Base-by-base conservation (phyloP, 257 asterid genomes). In the Orobanche coerulescens region DNA sequence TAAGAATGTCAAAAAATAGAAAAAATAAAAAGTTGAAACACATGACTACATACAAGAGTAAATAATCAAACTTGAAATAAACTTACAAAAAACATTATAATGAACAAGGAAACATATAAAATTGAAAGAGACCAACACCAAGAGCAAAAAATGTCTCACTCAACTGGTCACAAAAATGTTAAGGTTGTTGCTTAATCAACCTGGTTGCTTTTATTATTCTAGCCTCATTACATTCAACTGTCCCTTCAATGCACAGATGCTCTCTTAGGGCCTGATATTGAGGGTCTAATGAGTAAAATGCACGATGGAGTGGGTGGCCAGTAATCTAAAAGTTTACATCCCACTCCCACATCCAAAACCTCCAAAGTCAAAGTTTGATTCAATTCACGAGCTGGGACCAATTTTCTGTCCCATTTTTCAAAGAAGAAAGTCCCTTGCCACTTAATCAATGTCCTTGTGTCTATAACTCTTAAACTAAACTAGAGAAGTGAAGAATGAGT, bases 401-500 rank as follows among this genome's bases (percentile, higher is more conserved):
- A 20, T 36, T 25, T 43, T 39, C 6, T 25, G 1, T 16, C 11
- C 18, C 7, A 14, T 12, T 2, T n/a, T 22, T 19, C 48, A 48
- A 30, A 49, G 20, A n/a, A 18, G 8, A 64, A 30, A 30, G n/a
- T 23, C 34, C 22, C 3, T 20, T 25, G 18, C 4, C 47, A 34
- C 34, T 49, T 63, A 6, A 15, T 19, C 50, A 31, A 49, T 23
- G 12, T 33, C 11, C 16, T 63, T 61, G 39, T 23, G 14, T 24
- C 30, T 20, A 39, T 4, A 22, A 19, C 15, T 20, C 23, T 19
- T 48, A 47, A 31, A 13, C 31, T 18, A 31, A 16, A 30, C 67
- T 63, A 64, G 20, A 15, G 22, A 30, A 53, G 31, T 53, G 55
- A 55, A 16, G 71, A 54, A 30, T 26, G 36, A 57, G 23, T 19